Evolutionary conservation across 148 eudicot genomes (phyloP), one percentile per base, ranked within the genome.

Genomic region (Diospyros lotus): DNA sequence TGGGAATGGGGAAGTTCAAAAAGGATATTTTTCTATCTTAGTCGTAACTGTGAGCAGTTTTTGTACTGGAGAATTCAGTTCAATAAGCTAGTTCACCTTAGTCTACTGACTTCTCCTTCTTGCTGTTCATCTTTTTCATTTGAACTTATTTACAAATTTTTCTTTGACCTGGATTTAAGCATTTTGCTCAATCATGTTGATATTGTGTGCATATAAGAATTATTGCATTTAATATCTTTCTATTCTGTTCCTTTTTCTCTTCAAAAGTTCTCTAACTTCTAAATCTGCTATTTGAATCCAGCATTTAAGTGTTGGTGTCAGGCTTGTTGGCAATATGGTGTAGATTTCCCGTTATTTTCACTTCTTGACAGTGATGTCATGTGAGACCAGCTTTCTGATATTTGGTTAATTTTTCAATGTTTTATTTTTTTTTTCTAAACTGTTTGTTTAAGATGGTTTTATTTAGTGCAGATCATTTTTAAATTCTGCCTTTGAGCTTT

Each of bases 271-370:
- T 72, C 65, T 58, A 43, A 62, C 51, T 46, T 71, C 51, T 51
- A 7, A 69, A 46, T 38, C 13, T 69, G 58, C 72, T 48, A 14
- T 60, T 45, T 71, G 50, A 63, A 71, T 81, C 41, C 89, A 96
- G 99, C 97, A 75, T 89, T 96, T 85, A 93, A 89, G 86, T 93
- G 98, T 79, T 96, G 99, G 99, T 96, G 99, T 84, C 98, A 88
- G 84, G 97, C 99, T 82, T 89, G 85, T 63, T 91, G 87, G 83
- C 99, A 84, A 46, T 91, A 86, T 66, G 68, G 76, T 69, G 84
- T 82, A 61, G 99, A 96, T 80, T 87, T 82, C 66, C 86, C 93
- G 72, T 82, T 96, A 80, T 81, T 69, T 76, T 84, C 91, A 73
- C 81, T 87, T 78, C 81, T 93, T 75, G 98, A 93, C 75, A 87